Evolutionary conservation across 768 basidiomycete genomes (phyloP).

Genomic region (Artomyces pyxidatus): DNA sequence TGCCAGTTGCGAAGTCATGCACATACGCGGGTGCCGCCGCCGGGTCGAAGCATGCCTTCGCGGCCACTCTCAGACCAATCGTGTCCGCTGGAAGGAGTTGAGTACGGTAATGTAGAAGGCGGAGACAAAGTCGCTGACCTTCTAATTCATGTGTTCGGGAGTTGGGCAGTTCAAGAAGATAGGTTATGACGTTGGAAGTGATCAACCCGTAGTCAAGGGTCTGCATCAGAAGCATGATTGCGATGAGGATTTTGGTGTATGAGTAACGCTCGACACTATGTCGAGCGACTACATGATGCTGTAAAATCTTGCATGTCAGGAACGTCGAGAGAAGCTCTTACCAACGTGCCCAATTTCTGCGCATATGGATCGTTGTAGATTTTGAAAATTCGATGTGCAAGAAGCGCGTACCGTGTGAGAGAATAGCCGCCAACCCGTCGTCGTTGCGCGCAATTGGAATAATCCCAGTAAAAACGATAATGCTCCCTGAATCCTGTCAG

Average conservation of each 20-base stretch:
- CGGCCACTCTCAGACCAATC: slow-evolving; percentile 74
- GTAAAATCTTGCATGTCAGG: slow-evolving; percentile 9
- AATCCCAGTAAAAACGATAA: slow-evolving; percentile 88
- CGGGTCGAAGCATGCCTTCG: slow-evolving; percentile 85
- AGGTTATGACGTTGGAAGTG: slow-evolving; percentile 35
- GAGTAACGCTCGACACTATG: slow-evolving; percentile 46
- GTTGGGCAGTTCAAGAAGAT: slow-evolving; percentile 71
- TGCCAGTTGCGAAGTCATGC: background rate
- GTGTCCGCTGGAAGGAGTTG: slow-evolving; percentile 54
- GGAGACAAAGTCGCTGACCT: slow-evolving; percentile 33
- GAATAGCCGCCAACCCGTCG: slow-evolving; percentile 73
- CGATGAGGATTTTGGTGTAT: slow-evolving; percentile 31
- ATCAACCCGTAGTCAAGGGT: slow-evolving; percentile 47
- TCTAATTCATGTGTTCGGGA: slow-evolving; percentile 77
- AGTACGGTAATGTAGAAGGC: background rate
- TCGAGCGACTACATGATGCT: slow-evolving; percentile 45
- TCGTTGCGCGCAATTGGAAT: slow-evolving; percentile 71
- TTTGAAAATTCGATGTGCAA: background rate
- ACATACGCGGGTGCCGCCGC: slow-evolving; percentile 61
- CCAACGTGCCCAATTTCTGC: slow-evolving; percentile 78
- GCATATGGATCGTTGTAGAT: background rate
- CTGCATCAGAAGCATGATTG: slow-evolving; percentile 35
- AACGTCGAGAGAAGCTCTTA: slow-evolving; percentile 20
- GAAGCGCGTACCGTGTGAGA: slow-evolving; percentile 63
- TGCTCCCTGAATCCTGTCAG: slow-evolving; percentile 38